Base-by-base conservation (phyloP, 202 grass and related monocot genomes). In the Panicum hallii region DNA sequence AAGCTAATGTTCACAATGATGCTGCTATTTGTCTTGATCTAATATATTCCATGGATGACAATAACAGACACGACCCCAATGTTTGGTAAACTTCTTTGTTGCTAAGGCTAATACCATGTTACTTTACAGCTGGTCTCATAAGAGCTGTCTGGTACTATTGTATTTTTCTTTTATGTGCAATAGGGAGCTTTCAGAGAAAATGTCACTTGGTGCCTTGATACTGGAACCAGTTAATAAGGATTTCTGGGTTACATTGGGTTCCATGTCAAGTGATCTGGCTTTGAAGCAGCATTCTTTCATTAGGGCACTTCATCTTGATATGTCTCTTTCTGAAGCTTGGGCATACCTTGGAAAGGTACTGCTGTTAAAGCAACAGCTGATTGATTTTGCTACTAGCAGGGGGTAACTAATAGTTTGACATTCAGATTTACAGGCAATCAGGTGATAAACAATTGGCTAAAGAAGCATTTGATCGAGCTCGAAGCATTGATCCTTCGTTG, bases 401-500 rank as follows among this genome's bases (percentile, higher is more conserved):
- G 7, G 45, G 36, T 75, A 55, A 55, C 75, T 90, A 75, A 87
- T 70, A 79, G 38, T 79, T 85, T 63, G 74, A 49, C 65, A 34
- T 86, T 92, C 92, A 98, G 95, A 88, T 95, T 75, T 98, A 98
- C 81, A 93, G 93, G 62, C 89, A 90, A 46, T 89, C 89, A 85
- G 88, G 91, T 84, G 91, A 95, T 46, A 92, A 90, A 70, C 83
- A 89, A 79, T 88, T 95, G 86, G 84, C 93, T 78, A 92, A 68
- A 67, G 83, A 94, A 88, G 91, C 91, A 83, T 94, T 94, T 88
- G 96, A 98, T 90, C 91, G 82, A 85, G 87, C 93, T 78, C 88
- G 96, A 88, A 98, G 96, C 84, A 98, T 95, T 81, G 91, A 98
- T 81, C 96, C 93, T 86, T 94, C 93, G 40, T 83, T 95, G 88